Conservation (phyloP, 192 early-diverging fungal species). For the Hyaloraphidium curvatum region DNA sequence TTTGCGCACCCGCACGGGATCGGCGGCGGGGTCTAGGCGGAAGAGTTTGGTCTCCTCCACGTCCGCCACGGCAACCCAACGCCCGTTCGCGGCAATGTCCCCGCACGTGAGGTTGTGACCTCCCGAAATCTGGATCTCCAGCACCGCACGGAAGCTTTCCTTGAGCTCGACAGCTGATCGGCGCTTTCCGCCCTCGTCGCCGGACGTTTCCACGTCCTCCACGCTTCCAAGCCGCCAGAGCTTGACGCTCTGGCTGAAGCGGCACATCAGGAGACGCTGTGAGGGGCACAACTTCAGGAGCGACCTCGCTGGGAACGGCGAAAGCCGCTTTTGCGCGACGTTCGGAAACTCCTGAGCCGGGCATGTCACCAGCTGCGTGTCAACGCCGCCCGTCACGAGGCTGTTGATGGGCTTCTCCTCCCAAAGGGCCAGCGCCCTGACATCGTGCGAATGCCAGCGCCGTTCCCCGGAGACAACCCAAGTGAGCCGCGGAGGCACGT, state of each 20-base stretch:
- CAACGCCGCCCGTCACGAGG: slow-evolving; percentile 69
- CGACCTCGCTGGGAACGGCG: slow-evolving; percentile 40
- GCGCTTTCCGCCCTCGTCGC: no score
- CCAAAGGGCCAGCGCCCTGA: slow-evolving; percentile 64
- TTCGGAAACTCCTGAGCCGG: slow-evolving; percentile 29
- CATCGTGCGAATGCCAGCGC: slow-evolving; percentile 87
- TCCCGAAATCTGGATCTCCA: slow-evolving; percentile 58
- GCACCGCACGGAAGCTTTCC: no score
- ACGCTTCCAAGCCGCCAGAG: slow-evolving; percentile 73
- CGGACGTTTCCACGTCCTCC: no score
- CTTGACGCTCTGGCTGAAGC: slow-evolving; percentile 45
- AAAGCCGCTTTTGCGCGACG: slow-evolving; percentile 18
- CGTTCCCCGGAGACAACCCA: slow-evolving; percentile 75
- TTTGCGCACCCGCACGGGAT: no score
- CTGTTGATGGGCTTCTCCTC: slow-evolving; percentile 42
- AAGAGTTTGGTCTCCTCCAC: slow-evolving; percentile 25
- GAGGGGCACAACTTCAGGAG: slow-evolving; percentile 7
- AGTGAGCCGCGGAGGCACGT: no score
- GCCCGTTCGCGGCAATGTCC: slow-evolving; percentile 61
- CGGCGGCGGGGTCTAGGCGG: no score
- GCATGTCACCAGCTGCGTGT: slow-evolving; percentile 48
- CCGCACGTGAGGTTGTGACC: slow-evolving; percentile 45
- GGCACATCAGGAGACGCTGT: slow-evolving; percentile 28
- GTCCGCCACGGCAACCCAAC: slow-evolving; percentile 67
- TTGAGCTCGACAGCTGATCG: no score